phyloP scores from a whole-genome alignment of 202 grass and related monocot genomes.

The Thinopyrum obtusiflorum region DNA sequence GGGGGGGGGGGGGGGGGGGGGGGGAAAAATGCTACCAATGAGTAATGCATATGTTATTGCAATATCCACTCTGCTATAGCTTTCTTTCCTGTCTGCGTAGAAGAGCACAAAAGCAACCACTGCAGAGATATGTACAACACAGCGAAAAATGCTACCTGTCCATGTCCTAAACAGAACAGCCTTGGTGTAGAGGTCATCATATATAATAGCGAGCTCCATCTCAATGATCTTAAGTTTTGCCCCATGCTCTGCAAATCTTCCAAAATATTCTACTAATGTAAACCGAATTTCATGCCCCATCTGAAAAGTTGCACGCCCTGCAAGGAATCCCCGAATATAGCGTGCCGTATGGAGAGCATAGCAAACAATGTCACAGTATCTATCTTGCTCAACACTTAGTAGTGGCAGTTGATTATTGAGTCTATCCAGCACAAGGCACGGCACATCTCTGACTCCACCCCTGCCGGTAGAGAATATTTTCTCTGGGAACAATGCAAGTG shows the following conservation, averaged over 20 bases:
- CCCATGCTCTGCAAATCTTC: neutral
- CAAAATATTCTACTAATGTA: neutral
- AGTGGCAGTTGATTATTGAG: neutral
- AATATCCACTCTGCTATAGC: neutral
- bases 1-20: too few species aligned
- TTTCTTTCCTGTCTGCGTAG: neutral
- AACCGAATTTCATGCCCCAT: neutral
- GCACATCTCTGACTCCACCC: neutral
- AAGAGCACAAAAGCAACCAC: neutral
- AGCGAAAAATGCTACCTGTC: neutral
- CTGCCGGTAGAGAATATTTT: neutral
- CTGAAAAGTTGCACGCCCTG: neutral
- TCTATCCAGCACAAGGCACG: neutral
- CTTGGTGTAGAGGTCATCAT: slow-evolving; percentile 13
- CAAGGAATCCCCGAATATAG: neutral
- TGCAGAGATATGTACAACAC: neutral
- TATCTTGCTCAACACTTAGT: neutral
- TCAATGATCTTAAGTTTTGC: neutral
- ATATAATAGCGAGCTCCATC: slow-evolving; percentile 1
- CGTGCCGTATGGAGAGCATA: slow-evolving; percentile 19
- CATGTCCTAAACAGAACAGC: neutral
- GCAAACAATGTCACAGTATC: slow-evolving; percentile 10
- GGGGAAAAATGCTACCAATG: neutral
- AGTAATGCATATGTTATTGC: slow-evolving; percentile 2
- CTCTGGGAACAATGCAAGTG: slow-evolving; percentile 1